Conservation (phyloP, 2,329 filamentous ascomycete genomes). For the Diaporthe citri region DNA sequence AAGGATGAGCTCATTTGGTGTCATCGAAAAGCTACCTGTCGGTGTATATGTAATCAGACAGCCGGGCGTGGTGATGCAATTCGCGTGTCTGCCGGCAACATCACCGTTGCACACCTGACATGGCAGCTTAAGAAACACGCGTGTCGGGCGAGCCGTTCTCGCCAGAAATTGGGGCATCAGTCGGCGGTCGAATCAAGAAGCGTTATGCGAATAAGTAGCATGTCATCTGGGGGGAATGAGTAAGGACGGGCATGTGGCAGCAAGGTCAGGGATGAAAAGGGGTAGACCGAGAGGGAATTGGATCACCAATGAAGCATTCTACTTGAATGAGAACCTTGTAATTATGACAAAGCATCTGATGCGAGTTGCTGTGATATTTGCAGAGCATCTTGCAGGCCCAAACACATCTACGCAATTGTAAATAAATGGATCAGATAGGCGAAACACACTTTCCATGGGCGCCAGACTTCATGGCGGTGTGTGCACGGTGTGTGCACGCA, state of each 20-base stretch:
- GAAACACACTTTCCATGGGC: not conserved
- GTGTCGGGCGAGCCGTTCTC: not conserved
- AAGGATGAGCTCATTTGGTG: not conserved
- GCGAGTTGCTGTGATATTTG: not conserved
- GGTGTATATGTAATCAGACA: not conserved
- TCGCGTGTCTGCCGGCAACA: not conserved
- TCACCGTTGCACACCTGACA: not conserved
- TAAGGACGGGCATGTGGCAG: not conserved
- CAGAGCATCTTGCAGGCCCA: not conserved
- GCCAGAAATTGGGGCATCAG: not conserved
- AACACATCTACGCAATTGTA: not conserved
- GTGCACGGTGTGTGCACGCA: too few relatives aligned
- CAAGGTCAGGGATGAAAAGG: slow-evolving; percentile 37
- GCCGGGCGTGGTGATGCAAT: not conserved
- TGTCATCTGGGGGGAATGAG: too few relatives aligned
- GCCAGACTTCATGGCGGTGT: not conserved
- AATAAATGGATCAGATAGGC: not conserved
- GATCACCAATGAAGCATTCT: slow-evolving; percentile 2
- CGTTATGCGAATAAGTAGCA: not conserved
- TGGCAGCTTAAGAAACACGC: not conserved
- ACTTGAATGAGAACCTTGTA: not conserved
- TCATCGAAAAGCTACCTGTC: not conserved
- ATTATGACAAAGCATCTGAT: not conserved
- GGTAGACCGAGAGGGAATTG: not conserved
- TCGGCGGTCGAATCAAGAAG: not conserved